Percentiles rank a stretch among this genome's conserved stretches.
These are phyloP conservation scores for Dichotomocladium elegans DNA, from an alignment of 371 early-diverging fungal genomes.

Conservation along the genomic window DNA sequence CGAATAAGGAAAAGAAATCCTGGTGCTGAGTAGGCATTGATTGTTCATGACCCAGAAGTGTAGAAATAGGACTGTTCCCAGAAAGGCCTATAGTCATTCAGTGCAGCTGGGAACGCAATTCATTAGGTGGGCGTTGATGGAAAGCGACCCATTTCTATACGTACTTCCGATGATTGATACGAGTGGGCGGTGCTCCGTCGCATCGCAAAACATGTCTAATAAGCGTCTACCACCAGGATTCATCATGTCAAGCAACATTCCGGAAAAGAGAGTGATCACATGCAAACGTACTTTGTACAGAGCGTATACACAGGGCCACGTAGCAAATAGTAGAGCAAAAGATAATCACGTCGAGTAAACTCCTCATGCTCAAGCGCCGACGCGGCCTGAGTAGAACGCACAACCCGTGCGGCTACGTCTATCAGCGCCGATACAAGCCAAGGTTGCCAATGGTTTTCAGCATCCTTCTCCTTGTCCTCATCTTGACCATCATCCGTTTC, in stretches of 20 bases:
- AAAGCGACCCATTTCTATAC: background rate
- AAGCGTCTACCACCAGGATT: conserved; percentile 8
- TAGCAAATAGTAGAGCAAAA: conserved; percentile 32
- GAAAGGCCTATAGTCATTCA: conserved; percentile 40
- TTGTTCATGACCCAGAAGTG: conserved; percentile 31
- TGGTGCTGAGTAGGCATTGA: conserved; percentile 84
- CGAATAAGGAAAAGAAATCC: background rate
- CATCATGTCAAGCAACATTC: background rate
- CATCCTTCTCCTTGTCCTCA: conserved; percentile 13
- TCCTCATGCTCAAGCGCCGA: conserved; percentile 33
- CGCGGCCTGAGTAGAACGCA: conserved; percentile 24
- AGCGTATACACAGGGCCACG: conserved; percentile 26
- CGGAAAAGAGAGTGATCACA: too few species aligned
- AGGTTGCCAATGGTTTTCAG: conserved; percentile 23
- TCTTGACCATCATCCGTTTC: background rate
- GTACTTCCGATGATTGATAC: conserved; percentile 33
- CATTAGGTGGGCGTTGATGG: background rate
- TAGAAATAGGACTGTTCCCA: conserved; percentile 45
- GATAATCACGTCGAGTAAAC: conserved; percentile 24
- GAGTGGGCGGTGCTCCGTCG: conserved; percentile 35
- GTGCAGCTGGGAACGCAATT: conserved; percentile 17
- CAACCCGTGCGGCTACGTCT: conserved; percentile 21
- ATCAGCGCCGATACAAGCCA: conserved; percentile 35
- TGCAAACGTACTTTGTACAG: conserved; percentile 38
- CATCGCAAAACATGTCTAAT: conserved; percentile 27